Percentiles rank a stretch among this genome's conserved stretches.
Conservation (phyloP, 495 filamentous ascomycete genomes). For the Xylaria cubensis region DNA sequence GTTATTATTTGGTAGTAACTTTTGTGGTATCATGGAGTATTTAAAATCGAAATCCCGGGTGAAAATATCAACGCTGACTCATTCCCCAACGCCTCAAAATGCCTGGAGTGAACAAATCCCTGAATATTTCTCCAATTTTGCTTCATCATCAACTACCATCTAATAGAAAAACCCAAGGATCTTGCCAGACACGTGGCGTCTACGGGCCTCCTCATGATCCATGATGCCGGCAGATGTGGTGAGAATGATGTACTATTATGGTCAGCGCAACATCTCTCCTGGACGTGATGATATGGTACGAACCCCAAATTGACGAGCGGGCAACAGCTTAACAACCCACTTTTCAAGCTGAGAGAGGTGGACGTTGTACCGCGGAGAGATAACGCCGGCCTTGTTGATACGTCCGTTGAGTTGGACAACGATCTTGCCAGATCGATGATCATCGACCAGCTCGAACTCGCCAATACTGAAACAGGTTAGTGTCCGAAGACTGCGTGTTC, state of each 20-base stretch:
- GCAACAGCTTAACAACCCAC: slow-evolving; percentile 98
- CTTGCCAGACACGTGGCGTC: slow-evolving; percentile 97
- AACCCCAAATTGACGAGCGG: slow-evolving; percentile 94
- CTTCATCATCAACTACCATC: slow-evolving; percentile 35
- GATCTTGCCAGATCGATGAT: slow-evolving; percentile 82
- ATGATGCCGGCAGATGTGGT: slow-evolving; percentile 99
- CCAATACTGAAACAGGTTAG: slow-evolving; percentile 67
- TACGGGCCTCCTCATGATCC: slow-evolving; percentile 98
- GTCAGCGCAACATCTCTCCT: background rate
- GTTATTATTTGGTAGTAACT: slow-evolving; percentile 28
- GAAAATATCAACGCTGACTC: slow-evolving; percentile 31
- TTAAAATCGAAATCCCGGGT: slow-evolving; percentile 33
- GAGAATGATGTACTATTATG: slow-evolving; percentile 78
- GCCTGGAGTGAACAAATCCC: slow-evolving; percentile 32
- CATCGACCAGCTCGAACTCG: slow-evolving; percentile 99
- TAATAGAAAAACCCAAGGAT: slow-evolving; percentile 98
- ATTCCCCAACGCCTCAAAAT: slow-evolving; percentile 41
- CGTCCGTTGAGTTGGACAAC: slow-evolving; percentile 59
- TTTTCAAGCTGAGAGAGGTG: slow-evolving; percentile 96
- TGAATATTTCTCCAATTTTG: slow-evolving; percentile 21
- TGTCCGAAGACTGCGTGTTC: background rate
- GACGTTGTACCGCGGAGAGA: slow-evolving; percentile 98
- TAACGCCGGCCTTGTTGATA: slow-evolving; percentile 99
- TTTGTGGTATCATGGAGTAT: slow-evolving; percentile 42
- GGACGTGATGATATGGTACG: background rate